phyloP scores from a whole-genome alignment of 73 alveolate species.

The Tetrahymena elliotti region DNA sequence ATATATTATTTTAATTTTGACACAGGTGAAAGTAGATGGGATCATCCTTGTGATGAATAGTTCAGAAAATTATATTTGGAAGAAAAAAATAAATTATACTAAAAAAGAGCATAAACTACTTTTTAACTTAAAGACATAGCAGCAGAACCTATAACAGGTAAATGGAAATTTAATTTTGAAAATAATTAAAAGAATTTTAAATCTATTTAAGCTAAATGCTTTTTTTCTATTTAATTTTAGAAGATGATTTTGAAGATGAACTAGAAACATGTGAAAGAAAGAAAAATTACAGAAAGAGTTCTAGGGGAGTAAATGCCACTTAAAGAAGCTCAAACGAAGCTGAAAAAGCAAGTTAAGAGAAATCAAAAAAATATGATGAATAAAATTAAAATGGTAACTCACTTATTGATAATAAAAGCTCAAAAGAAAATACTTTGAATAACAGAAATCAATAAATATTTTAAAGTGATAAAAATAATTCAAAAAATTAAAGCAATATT shows the following conservation, averaged over 20 bases:
- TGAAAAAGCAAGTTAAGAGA: not conserved
- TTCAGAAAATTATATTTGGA: not conserved
- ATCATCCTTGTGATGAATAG: not conserved
- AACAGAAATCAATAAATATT: not conserved
- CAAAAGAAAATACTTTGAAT: not conserved
- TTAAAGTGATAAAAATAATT: not conserved
- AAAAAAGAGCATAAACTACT: not conserved
- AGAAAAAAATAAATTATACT: not conserved
- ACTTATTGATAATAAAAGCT: not conserved
- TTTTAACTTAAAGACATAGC: not conserved
- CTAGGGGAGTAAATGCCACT: not conserved
- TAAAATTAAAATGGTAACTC: not conserved
- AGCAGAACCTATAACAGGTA: not conserved
- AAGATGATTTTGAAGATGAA: not conserved
- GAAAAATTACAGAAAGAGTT: not conserved
- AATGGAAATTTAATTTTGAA: not conserved
- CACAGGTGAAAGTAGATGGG: not conserved
- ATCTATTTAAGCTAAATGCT: not conserved
- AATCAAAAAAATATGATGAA: not conserved
- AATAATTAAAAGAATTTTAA: no score
- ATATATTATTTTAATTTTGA: not conserved
- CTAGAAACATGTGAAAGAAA: not conserved
- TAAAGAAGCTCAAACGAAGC: not conserved
- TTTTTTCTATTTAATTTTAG: not conserved
- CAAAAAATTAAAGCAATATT: not conserved